Base-by-base conservation (phyloP, 2,329 filamentous ascomycete genomes). In the Fusarium redolens region DNA sequence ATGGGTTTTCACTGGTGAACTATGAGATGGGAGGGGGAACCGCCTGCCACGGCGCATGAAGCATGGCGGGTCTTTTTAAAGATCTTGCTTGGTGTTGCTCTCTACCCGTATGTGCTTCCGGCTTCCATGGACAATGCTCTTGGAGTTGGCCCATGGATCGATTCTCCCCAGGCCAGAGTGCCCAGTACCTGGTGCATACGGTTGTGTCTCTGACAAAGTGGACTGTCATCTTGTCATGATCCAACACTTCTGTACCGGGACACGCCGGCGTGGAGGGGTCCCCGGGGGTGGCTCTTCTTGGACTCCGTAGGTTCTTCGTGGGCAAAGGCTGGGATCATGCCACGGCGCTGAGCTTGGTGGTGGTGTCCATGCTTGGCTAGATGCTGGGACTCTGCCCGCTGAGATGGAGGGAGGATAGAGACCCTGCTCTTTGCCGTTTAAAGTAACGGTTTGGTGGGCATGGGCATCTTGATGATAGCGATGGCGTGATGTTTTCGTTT, bases 191-290 rank as follows among this genome's bases (percentile, higher is more conserved):
- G 62, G 65, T 25, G 56, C 55, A 73, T 72, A 56, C 68, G 50
- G 37, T 51, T 50, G 51, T 56, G 41, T 52, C 70, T 68, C 51
- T 69, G 61, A 50, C 68, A 72, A 75, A 77, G 75, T 78, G 75
- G 76, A 78, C 73, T 78, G 76, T 77, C 65, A 65, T 64, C 64
- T 77, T 74, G 71, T 69, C 71, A 74, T 74, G 71, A 63, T 74
- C 64, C 71, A 72, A 61, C 69, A 61, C 58, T 44, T 71, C 75
- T 65, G 31, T 67, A 58, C 71, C 73, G 76, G 76, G 76, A 69
- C 71, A 68, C 76, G 72, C 76, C 76, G 76, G 75, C 63, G 65
- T 52, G 62, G 68, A 74, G 63, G 68, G 65, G 28, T 44, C 14
- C 22, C 43, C 54, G 22, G 64, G 55, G 47, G 60, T 73, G 59